A percentile compares a stretch with the other conserved stretches of the same genome.
Conservation (phyloP, 2,329 filamentous ascomycete species). For the Mariannaea elegans region DNA sequence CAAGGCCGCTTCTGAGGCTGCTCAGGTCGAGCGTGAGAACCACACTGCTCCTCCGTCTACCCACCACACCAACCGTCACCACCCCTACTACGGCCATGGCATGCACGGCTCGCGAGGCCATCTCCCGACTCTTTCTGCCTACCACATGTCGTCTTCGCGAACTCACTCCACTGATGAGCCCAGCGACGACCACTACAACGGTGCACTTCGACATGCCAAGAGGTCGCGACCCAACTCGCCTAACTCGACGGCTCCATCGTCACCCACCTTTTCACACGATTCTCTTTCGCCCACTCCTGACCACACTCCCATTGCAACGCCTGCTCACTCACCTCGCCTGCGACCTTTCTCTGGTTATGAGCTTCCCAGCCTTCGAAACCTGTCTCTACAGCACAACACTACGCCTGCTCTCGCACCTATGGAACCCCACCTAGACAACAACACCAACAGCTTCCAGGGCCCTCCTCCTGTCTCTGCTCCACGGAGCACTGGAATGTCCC, state of each 20-base stretch:
- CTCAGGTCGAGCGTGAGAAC: slow-evolving; percentile 69
- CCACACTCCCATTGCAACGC: slow-evolving; percentile 97
- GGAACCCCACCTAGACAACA: slow-evolving; percentile 62
- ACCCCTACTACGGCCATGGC: slow-evolving; percentile 62
- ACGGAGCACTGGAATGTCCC: slow-evolving; percentile 74
- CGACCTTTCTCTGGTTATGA: slow-evolving; percentile 82
- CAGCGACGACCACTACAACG: slow-evolving; percentile 78
- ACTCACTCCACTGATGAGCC: slow-evolving; percentile 84
- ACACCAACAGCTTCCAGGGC: slow-evolving; percentile 46
- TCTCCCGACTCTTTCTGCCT: slow-evolving; percentile 81
- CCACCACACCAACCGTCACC: slow-evolving; percentile 58
- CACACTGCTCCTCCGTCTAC: slow-evolving; percentile 47
- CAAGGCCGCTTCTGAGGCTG: slow-evolving; percentile 68
- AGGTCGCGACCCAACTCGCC: slow-evolving; percentile 93
- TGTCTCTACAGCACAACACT: slow-evolving; percentile 62
- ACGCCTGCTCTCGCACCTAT: slow-evolving; percentile 67
- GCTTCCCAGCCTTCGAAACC: slow-evolving; percentile 81
- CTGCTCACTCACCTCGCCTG: slow-evolving; percentile 91
- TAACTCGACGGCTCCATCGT: slow-evolving; percentile 94
- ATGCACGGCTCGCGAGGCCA: slow-evolving; percentile 65
- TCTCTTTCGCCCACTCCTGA: slow-evolving; percentile 95
- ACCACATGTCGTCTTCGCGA: slow-evolving; percentile 83
- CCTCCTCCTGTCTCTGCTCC: slow-evolving; percentile 63
- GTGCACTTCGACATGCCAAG: slow-evolving; percentile 77
- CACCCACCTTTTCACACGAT: slow-evolving; percentile 95